These are phyloP conservation scores for Aureobasidium sp. DNA, from an alignment of 2,329 filamentous ascomycete species.

Conservation along the genomic window DNA sequence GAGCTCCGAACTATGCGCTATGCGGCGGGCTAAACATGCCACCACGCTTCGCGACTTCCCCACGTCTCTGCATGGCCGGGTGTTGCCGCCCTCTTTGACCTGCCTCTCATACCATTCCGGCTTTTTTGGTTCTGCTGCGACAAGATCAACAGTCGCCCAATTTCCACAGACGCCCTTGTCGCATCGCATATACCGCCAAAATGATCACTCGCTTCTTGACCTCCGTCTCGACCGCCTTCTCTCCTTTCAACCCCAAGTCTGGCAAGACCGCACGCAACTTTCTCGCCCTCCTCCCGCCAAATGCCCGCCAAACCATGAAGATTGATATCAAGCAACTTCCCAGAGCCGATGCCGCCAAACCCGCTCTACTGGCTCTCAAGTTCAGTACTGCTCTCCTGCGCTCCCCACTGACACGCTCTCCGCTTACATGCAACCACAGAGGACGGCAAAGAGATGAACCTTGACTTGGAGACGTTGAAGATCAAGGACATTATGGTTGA, in stretches of 20 bases:
- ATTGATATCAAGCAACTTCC: slow-evolving; percentile 66
- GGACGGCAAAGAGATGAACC: slow-evolving; percentile 82
- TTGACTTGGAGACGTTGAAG: slow-evolving; percentile 71
- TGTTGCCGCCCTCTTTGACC: not conserved
- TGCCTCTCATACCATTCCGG: not conserved
- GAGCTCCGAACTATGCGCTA: not conserved
- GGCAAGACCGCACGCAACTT: slow-evolving; percentile 76
- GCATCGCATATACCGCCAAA: slow-evolving; percentile 17
- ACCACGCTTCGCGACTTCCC: not conserved
- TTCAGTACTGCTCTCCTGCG: slow-evolving; percentile 58
- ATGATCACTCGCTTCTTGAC: slow-evolving; percentile 88
- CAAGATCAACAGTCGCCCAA: not conserved
- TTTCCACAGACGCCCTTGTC: not conserved
- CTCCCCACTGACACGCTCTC: not conserved
- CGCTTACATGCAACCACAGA: slow-evolving; percentile 43
- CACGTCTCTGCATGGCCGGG: not conserved
- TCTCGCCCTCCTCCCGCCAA: slow-evolving; percentile 73
- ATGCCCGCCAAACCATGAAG: slow-evolving; percentile 64
- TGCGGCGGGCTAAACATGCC: not conserved
- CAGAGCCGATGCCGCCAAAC: slow-evolving; percentile 57
- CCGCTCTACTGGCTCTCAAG: slow-evolving; percentile 64
- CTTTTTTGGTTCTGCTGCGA: not conserved
- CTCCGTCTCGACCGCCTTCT: slow-evolving; percentile 78
- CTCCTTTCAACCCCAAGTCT: slow-evolving; percentile 73
- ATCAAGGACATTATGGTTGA: slow-evolving; percentile 84